phyloP scores from a whole-genome alignment of 345 rosid species.

The Psidium guajava region DNA sequence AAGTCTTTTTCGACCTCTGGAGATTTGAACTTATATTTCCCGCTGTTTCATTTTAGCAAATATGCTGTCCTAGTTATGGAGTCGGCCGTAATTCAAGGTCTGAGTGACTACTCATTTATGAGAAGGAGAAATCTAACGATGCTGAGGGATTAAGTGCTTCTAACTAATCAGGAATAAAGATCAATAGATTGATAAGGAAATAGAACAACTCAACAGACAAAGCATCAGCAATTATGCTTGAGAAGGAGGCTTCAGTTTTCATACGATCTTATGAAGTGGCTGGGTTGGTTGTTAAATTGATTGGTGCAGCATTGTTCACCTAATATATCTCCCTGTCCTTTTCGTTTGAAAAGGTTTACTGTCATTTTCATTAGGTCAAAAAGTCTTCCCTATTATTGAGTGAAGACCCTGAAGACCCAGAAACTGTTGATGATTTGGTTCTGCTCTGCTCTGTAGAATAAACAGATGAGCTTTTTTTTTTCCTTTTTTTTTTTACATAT shows the following conservation, averaged over 20 bases:
- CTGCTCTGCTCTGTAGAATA: background rate
- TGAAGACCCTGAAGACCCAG: background rate
- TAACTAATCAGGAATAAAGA: background rate
- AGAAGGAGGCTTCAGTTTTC: background rate
- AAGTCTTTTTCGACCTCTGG: constrained; percentile 7
- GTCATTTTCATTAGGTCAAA: background rate
- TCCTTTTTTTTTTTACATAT: background rate
- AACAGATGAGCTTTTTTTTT: background rate
- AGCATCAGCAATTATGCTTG: background rate
- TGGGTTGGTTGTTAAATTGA: background rate
- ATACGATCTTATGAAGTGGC: background rate
- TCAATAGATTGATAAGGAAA: background rate
- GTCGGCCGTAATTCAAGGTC: background rate
- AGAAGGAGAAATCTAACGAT: background rate
- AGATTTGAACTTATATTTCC: background rate
- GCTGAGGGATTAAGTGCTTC: background rate
- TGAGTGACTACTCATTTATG: background rate
- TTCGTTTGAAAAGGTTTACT: background rate
- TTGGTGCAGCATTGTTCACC: background rate
- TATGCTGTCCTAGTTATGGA: background rate
- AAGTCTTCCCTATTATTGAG: background rate
- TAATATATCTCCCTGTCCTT: background rate
- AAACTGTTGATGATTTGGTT: background rate
- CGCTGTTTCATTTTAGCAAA: background rate
- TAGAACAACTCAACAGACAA: background rate